Percentiles rank a stretch among this genome's conserved stretches.
Evolutionary conservation across 345 rosid species (phyloP).

Genomic region (Eucalyptus urophylla): DNA sequence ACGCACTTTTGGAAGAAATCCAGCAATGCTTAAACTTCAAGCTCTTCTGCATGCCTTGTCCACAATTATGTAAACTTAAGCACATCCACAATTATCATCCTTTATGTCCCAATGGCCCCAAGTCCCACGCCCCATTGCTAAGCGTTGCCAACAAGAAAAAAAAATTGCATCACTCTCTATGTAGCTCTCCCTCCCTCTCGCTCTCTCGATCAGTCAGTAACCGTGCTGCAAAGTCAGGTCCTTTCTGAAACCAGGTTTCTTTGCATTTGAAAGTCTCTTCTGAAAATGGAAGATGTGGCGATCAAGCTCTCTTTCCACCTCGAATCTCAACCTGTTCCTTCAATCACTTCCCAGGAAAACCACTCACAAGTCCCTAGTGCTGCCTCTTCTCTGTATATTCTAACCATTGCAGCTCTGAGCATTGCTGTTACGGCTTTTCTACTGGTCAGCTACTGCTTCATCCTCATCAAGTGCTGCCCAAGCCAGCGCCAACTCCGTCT

Average conservation of each 20-base stretch:
- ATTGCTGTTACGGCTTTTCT: slow-evolving; percentile 24
- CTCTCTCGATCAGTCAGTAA: not conserved
- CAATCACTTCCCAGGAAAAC: not conserved
- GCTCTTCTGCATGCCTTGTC: not conserved
- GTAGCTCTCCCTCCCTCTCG: not conserved
- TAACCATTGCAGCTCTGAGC: slow-evolving; percentile 23
- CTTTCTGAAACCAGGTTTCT: not conserved
- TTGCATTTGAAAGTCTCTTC: not conserved
- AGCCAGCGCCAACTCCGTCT: slow-evolving; percentile 12
- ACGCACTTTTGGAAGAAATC: not conserved
- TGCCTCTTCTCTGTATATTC: slow-evolving; percentile 25
- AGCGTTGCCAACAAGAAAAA: not conserved
- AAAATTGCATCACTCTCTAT: not conserved
- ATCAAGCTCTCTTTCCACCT: not conserved
- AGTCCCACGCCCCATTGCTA: not conserved
- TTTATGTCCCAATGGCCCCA: not conserved
- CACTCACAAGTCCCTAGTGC: slow-evolving; percentile 3
- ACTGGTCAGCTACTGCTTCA: slow-evolving; percentile 23
- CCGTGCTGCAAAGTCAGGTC: not conserved
- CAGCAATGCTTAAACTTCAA: not conserved
- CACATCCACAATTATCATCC: not conserved
- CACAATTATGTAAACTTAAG: not conserved
- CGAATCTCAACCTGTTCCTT: slow-evolving; percentile 1
- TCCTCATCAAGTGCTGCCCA: slow-evolving; percentile 36
- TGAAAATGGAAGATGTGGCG: not conserved